Evolutionary conservation across 768 basidiomycete species (phyloP).

Genomic region (Agaricus blazei): DNA sequence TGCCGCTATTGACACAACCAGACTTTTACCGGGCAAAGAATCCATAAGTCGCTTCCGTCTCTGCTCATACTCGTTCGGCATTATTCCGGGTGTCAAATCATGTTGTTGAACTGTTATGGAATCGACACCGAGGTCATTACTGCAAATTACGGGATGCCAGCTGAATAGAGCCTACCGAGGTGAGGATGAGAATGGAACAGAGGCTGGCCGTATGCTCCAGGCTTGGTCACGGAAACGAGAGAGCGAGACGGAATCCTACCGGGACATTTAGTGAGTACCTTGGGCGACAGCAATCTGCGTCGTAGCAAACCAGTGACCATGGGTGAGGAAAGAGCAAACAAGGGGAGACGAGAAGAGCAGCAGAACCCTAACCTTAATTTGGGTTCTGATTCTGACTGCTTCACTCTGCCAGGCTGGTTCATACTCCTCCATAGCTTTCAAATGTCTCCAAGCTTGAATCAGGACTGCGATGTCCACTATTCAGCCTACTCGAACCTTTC

Average conservation of each 20-base stretch:
- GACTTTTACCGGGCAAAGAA: slow-evolving; percentile 60
- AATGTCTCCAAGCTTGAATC: background rate
- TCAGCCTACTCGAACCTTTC: background rate
- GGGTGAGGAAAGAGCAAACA: background rate
- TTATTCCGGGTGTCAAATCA: slow-evolving; percentile 83
- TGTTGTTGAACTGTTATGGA: slow-evolving; percentile 41
- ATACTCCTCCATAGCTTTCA: background rate
- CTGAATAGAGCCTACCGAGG: slow-evolving; percentile 42
- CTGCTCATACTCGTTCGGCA: slow-evolving; percentile 68
- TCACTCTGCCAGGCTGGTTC: background rate
- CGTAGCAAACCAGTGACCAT: slow-evolving; percentile 3
- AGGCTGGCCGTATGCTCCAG: slow-evolving; percentile 79
- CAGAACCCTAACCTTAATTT: slow-evolving; percentile 9
- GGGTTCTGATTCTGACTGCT: background rate
- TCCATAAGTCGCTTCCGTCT: slow-evolving; percentile 71
- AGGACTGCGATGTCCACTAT: background rate
- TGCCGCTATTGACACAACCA: slow-evolving; percentile 75
- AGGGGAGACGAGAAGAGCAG: too few species aligned
- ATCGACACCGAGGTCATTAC: background rate
- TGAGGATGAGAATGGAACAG: slow-evolving; percentile 77
- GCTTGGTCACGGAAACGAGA: slow-evolving; percentile 38
- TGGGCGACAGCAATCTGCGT: slow-evolving; percentile 1
- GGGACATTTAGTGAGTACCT: background rate
- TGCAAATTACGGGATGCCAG: background rate
- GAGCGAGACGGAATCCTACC: background rate